phyloP scores from a whole-genome alignment of 345 rosid species.

The Salix exigua region DNA sequence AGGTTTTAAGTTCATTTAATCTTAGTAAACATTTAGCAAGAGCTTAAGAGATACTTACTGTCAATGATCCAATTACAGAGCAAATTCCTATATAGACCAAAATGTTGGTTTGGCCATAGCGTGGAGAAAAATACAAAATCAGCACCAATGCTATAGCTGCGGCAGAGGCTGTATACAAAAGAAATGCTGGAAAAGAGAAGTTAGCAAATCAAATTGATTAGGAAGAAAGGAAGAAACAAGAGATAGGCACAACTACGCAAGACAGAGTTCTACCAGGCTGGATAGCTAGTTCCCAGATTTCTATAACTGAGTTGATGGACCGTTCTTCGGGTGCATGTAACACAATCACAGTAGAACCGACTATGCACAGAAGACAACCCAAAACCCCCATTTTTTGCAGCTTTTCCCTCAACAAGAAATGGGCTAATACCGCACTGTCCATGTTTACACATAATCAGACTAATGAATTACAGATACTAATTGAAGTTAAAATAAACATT shows the following conservation, averaged over 20 bases:
- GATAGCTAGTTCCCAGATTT: constrained; percentile 72
- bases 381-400: constrained; percentile 66
- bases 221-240: constrained; percentile 4
- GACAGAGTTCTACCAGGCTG: constrained; percentile 53
- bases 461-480: background rate
- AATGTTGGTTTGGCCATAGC: constrained; percentile 74
- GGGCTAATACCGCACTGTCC: constrained; percentile 70
- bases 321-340: constrained; percentile 67
- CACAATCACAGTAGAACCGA: constrained; percentile 66
- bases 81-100: constrained; percentile 70
- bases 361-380: constrained; percentile 72
- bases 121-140: constrained; percentile 59
- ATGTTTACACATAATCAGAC: constrained; percentile 22
- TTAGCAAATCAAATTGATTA: background rate
- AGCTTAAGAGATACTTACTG: constrained; percentile 38
- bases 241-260: background rate
- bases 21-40: background rate
- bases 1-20: constrained; percentile 1
- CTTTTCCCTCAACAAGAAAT: constrained; percentile 63
- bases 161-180: constrained; percentile 58
- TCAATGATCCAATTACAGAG: constrained; percentile 68
- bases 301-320: constrained; percentile 45
- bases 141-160: constrained; percentile 57
- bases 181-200: constrained; percentile 52
- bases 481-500: background rate